These are phyloP conservation scores for Erythrophleum ivorense DNA, from an alignment of 331 rosid genomes.

Conservation along the genomic window DNA sequence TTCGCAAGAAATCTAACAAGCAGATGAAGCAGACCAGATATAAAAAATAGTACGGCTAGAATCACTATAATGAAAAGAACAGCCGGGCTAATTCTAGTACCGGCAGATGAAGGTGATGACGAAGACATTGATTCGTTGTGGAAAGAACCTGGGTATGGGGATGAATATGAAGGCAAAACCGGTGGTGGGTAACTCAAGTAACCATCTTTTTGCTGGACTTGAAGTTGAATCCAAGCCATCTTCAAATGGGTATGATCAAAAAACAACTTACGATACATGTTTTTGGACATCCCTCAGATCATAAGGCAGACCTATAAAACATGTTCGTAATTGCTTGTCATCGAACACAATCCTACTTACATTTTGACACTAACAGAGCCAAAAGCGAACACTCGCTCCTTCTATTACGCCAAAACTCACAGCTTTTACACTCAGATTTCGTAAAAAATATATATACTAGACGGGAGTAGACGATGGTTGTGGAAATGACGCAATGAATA, in stretches of 20 bases:
- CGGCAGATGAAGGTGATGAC: slow-evolving; percentile 62
- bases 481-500: not conserved
- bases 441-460: slow-evolving; percentile 6
- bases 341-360: slow-evolving; percentile 51
- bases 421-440: slow-evolving; percentile 42
- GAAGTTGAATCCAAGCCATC: slow-evolving; percentile 73
- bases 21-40: slow-evolving; percentile 92
- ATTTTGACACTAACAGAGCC: slow-evolving; percentile 28
- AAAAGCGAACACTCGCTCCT: slow-evolving; percentile 2
- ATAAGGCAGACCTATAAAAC: slow-evolving; percentile 35
- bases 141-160: slow-evolving; percentile 52
- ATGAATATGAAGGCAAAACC: slow-evolving; percentile 45
- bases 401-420: slow-evolving; percentile 12
- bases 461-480: slow-evolving; percentile 28
- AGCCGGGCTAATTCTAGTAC: slow-evolving; percentile 90
- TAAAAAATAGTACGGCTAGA: slow-evolving; percentile 87
- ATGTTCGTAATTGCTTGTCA: slow-evolving; percentile 32
- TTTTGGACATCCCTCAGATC: slow-evolving; percentile 53
- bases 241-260: slow-evolving; percentile 67
- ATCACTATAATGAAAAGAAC: slow-evolving; percentile 92
- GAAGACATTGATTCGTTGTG: slow-evolving; percentile 53
- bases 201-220: slow-evolving; percentile 70
- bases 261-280: slow-evolving; percentile 47
- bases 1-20: slow-evolving; percentile 93
- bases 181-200: slow-evolving; percentile 69